Base-by-base conservation (phyloP, 1,139 yeast genomes). In the Suhomyces coccinellae region DNA sequence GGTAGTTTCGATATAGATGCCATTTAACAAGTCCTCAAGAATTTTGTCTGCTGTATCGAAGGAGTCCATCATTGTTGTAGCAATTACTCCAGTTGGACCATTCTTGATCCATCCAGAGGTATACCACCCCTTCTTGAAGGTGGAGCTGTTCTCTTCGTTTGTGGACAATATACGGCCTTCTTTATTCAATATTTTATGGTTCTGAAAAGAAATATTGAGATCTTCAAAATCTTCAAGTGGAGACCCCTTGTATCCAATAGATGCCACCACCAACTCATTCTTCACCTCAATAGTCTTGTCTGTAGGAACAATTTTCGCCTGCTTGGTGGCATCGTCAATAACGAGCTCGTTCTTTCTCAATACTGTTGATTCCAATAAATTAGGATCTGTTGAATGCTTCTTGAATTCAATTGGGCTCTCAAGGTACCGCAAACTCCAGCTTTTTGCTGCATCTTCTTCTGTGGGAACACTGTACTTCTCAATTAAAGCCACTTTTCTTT, bases 101-200 rank as follows among this genome's bases (percentile, higher is more conserved):
- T 79, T 84, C 49, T 86, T 82, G 44, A 91, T 85, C 99, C 99
- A 93, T 0, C 99, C 99, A 4, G 93, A 73, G 1, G 88, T 83
- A 57, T 90, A 93, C 53, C 88, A 68, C 0, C 91, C 87, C 1
- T 74, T 70, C 20, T 53, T 60, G 41, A 49, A 64, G 16, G 59
- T 50, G 3, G 59, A 52, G n/a, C 54, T 59, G 14, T 52, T 54
- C 28, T 54, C 57, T 1, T 61, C 53, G n/a, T 58, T 52, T 0
- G 48, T 46, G 13, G 67, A 61, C 12, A 77, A 55, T 0, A 86
- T 78, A 41, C 85, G 75, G 0, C 97, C 97, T 8, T 73, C 70
- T 10, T 62, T 59, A 53, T 86, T 87, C 3, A 75, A 68, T n/a
- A 91, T 68, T 35, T 73, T 67, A 30, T 89, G 88, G 8, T 64